Evolutionary conservation across 2,329 filamentous ascomycete genomes (phyloP).

Genomic region (Apiospora aurea): DNA sequence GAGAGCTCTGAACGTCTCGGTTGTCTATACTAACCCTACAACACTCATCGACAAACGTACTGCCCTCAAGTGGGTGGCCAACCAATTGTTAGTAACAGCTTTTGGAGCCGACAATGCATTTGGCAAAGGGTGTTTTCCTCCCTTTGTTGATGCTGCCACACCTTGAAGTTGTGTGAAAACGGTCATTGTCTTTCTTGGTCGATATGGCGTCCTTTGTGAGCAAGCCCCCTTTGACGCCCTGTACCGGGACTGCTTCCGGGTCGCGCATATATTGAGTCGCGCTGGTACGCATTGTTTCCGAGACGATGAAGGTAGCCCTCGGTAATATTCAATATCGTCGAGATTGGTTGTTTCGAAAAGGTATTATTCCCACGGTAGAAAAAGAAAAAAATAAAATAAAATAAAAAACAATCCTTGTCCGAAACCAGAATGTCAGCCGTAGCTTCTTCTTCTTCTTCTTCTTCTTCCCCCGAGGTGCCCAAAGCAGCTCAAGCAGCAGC

Average conservation of each 20-base stretch:
- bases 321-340: neutral
- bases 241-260: neutral
- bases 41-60: neutral
- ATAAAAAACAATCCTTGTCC: neutral
- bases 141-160: neutral
- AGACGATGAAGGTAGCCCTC: neutral
- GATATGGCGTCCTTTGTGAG: constrained; percentile 5
- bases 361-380: neutral
- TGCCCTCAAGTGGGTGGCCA: neutral
- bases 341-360: neutral
- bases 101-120: neutral
- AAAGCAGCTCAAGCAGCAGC: neutral
- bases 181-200: constrained; percentile 4
- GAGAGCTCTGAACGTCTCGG: neutral
- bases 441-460: neutral
- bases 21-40: neutral
- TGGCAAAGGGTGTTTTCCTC: neutral
- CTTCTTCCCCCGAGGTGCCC: neutral
- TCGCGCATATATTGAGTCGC: neutral
- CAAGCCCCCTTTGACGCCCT: neutral
- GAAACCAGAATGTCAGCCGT: neutral
- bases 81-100: neutral
- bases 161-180: neutral
- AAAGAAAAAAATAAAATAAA: no score
- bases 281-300: neutral